Evolutionary conservation across 2,329 filamentous ascomycete species (phyloP).

Genomic region (Colletotrichum orchidophilum): DNA sequence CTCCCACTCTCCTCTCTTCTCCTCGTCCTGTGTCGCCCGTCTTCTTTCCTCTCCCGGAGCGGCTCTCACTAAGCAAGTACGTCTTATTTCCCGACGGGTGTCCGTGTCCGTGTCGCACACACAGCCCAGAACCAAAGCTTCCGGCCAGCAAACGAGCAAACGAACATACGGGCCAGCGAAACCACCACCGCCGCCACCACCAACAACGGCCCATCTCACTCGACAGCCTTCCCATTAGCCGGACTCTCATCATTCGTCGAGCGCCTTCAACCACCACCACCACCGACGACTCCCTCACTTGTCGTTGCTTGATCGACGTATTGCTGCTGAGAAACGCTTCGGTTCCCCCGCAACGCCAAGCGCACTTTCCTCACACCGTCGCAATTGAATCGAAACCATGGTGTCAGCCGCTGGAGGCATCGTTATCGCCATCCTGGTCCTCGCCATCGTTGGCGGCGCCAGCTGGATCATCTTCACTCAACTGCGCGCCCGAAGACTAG

Average conservation of each 20-base stretch:
- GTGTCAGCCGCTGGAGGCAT: slow-evolving; percentile 71
- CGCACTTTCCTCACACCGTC: slow-evolving; percentile 16
- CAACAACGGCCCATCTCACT: not conserved
- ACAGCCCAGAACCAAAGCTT: slow-evolving; percentile 7
- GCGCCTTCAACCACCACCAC: not conserved
- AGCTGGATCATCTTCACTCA: slow-evolving; percentile 79
- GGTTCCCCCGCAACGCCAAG: not conserved
- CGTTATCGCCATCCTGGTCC: slow-evolving; percentile 76
- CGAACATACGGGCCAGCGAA: not conserved
- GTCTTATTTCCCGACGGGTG: not conserved
- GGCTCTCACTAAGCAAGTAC: not conserved
- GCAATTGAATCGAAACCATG: slow-evolving; percentile 51
- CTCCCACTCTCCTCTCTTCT: not conserved
- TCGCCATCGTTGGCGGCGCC: slow-evolving; percentile 64
- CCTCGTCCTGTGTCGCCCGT: not conserved
- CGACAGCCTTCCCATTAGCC: slow-evolving; percentile 9
- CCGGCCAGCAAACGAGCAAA: not conserved
- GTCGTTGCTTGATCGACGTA: not conserved
- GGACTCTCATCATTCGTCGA: slow-evolving; percentile 23
- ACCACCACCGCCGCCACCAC: not conserved
- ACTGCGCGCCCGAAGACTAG: slow-evolving; percentile 76
- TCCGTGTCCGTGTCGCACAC: slow-evolving; percentile 7
- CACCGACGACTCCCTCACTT: not conserved
- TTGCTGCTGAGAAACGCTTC: not conserved
- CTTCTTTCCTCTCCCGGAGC: not conserved